Evolutionary conservation across 129 eudicot species (phyloP), one percentile per base, ranked within the genome.

Genomic region (Oenanthe sinensis): DNA sequence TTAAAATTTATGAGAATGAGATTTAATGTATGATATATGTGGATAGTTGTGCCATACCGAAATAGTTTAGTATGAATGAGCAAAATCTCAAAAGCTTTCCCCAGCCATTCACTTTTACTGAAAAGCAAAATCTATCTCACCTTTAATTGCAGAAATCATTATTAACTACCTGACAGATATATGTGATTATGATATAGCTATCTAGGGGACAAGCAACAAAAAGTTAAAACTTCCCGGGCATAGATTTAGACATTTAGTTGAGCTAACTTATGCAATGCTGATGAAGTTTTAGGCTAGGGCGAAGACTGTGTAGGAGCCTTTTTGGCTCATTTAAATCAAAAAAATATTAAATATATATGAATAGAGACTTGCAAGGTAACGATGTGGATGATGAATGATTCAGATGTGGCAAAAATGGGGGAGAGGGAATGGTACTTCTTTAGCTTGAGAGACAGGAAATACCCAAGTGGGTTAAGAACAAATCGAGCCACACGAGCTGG

Each of bases 321-420:
- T 33, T 33, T 33, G 36, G 36, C 36, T 33, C 36, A 33, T 33
- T 33, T 33, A 33, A 33, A 33, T 33, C 0, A 33, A 33, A 33
- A 33, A 33, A 33, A 33, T 33, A 33, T 33, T n/a, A n/a, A n/a
- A 33, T 33, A 33, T 33, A 33, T 33, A 33, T 0, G 1, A 33
- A 33, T 33, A 33, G 36, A 33, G 1, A 33, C 36, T 28, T 69
- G 74, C 22, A 69, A 37, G 16, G 11, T 6, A 7, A 36, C 39
- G 75, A 60, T 39, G 28, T 39, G 75, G 45, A 39, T 70, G 75
- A 15, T 67, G 72, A 10, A 60, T 24, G 28, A 55, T 55, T 5
- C 67, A 90, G 96, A 90, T 39, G 85, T 85, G 75, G 90, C 92
- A 65, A 88, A 88, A 75, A 87, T 90, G 96, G 96, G 96, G 49